These are phyloP conservation scores for Stromatinia cepivora DNA, from an alignment of 2,329 filamentous ascomycete genomes.

Conservation along the genomic window DNA sequence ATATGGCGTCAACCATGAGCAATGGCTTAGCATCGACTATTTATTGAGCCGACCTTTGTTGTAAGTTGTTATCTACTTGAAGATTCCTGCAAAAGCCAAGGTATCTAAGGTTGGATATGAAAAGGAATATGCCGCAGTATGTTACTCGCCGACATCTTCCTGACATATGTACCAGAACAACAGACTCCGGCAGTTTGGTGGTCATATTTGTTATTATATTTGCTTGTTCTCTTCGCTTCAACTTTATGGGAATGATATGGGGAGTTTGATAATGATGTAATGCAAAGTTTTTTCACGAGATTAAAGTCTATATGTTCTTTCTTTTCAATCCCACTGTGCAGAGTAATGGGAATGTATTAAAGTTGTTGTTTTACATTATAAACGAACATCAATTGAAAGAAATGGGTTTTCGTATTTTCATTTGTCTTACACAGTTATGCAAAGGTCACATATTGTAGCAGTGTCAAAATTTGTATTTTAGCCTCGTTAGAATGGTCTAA, in stretches of 20 bases:
- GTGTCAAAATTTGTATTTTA: not conserved
- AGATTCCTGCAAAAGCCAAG: not conserved
- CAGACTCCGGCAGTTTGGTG: not conserved
- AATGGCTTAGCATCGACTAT: not conserved
- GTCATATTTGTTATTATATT: not conserved
- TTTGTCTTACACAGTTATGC: not conserved
- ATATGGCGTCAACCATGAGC: slow-evolving; percentile 5
- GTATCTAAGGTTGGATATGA: not conserved
- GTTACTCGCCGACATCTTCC: not conserved
- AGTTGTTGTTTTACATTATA: not conserved
- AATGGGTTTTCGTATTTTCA: not conserved
- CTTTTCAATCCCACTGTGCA: not conserved
- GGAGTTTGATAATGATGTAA: not conserved
- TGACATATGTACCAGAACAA: not conserved
- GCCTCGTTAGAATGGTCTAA: not conserved
- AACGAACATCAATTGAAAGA: not conserved
- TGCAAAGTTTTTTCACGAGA: not conserved
- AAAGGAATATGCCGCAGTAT: not conserved
- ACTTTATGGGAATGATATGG: not conserved
- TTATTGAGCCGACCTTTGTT: not conserved
- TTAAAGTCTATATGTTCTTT: not conserved
- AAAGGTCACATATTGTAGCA: not conserved
- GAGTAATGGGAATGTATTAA: not conserved
- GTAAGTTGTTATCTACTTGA: not conserved
- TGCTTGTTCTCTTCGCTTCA: not conserved